phyloP scores from a whole-genome alignment of 2,329 filamentous ascomycete genomes.

The Whalleya microplaca region DNA sequence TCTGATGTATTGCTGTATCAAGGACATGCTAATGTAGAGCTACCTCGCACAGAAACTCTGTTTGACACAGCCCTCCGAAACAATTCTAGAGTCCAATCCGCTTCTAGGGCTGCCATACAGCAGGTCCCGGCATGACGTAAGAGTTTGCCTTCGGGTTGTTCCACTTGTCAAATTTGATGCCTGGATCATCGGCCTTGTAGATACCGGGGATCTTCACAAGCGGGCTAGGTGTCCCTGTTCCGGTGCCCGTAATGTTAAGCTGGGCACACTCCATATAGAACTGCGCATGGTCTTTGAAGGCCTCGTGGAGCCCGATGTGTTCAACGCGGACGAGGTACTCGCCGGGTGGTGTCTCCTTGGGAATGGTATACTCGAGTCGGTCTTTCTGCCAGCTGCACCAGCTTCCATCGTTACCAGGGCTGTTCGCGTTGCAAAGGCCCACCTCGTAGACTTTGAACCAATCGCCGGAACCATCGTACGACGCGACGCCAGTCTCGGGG shows the following conservation, averaged over 20 bases:
- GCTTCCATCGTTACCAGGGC: conserved; percentile 18
- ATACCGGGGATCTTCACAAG: conserved; percentile 47
- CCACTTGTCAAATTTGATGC: conserved; percentile 12
- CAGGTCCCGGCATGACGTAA: not conserved
- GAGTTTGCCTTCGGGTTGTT: not conserved
- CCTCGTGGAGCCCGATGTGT: conserved; percentile 50
- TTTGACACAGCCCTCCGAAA: not conserved
- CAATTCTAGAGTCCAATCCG: not conserved
- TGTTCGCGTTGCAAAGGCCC: conserved; percentile 29
- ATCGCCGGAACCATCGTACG: conserved; percentile 33
- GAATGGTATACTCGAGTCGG: conserved; percentile 37
- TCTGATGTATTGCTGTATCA: too few relatives aligned
- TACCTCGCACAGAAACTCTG: too few relatives aligned
- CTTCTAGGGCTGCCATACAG: not conserved
- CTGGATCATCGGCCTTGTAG: conserved; percentile 19
- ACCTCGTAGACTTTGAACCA: conserved; percentile 39
- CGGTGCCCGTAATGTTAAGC: conserved; percentile 44
- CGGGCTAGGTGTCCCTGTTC: conserved; percentile 41
- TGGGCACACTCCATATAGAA: conserved; percentile 50
- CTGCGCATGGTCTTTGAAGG: conserved; percentile 29
- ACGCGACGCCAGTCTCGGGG: not conserved
- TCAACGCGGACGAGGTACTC: conserved; percentile 48
- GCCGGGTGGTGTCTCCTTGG: conserved; percentile 39
- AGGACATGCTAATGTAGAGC: too few relatives aligned
- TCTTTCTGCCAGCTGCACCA: not conserved